Evolutionary conservation across 2,329 filamentous ascomycete species (phyloP).

Genomic region (Epichloe typhina): DNA sequence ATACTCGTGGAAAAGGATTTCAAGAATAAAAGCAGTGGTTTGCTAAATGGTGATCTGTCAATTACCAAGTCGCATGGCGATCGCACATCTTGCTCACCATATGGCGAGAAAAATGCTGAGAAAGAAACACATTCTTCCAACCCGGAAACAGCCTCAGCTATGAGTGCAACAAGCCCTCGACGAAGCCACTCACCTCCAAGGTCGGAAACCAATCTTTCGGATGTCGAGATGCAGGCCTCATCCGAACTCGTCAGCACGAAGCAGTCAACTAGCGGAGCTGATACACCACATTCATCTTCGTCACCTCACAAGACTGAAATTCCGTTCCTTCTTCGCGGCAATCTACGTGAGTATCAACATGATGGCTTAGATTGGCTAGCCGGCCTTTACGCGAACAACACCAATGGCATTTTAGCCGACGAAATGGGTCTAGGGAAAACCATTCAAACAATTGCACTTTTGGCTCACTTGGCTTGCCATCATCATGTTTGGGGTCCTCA

Average conservation of each 20-base stretch:
- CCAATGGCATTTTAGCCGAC: conserved; percentile 92
- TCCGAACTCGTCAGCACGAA: conserved; percentile 21
- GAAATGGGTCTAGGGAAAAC: conserved; percentile 99
- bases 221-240: conserved; percentile 30
- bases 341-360: conserved; percentile 88
- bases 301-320: conserved; percentile 51
- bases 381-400: conserved; percentile 79
- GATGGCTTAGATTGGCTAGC: conserved; percentile 96
- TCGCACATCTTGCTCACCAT: not conserved
- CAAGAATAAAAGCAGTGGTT: not conserved
- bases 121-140: conserved; percentile 18
- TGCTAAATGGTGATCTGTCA: not conserved
- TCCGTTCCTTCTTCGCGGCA: conserved; percentile 75
- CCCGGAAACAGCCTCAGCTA: conserved; percentile 29
- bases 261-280: conserved; percentile 18
- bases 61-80: conserved; percentile 3
- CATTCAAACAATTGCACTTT: conserved; percentile 88
- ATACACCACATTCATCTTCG: conserved; percentile 17
- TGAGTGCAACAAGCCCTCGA: conserved; percentile 29
- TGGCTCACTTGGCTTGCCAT: conserved; percentile 83
- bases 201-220: conserved; percentile 38
- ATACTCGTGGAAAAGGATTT: not conserved
- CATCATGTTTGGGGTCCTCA: conserved; percentile 93
- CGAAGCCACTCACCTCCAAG: conserved; percentile 34
- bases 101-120: not conserved